phyloP scores from a whole-genome alignment of 192 early-diverging fungal species.

The Umbelopsis sp. region DNA sequence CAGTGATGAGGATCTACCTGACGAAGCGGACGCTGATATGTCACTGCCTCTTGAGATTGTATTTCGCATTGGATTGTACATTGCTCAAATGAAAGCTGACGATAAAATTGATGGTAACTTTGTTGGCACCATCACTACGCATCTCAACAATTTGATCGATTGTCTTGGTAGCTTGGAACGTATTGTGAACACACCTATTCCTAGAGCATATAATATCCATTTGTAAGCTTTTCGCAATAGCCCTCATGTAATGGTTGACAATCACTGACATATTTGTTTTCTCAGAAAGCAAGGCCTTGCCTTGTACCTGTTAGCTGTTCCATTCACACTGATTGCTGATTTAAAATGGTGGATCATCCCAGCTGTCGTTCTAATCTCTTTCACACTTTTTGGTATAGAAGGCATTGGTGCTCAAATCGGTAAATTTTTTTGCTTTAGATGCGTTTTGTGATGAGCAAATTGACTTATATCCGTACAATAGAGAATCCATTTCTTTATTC shows the following conservation, averaged over 20 bases:
- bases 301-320: slow-evolving; percentile 66
- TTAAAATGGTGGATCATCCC: slow-evolving; percentile 59
- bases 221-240: slow-evolving; percentile 45
- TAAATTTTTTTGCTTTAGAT: slow-evolving; percentile 6
- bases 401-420: slow-evolving; percentile 81
- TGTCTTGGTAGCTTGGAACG: slow-evolving; percentile 67
- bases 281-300: slow-evolving; percentile 68
- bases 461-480: background rate
- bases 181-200: slow-evolving; percentile 75
- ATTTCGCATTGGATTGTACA: slow-evolving; percentile 51
- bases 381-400: slow-evolving; percentile 79
- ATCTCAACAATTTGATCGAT: slow-evolving; percentile 59
- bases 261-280: background rate
- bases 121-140: slow-evolving; percentile 49
- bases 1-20: slow-evolving; percentile 41
- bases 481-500: slow-evolving; percentile 52
- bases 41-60: slow-evolving; percentile 53
- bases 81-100: slow-evolving; percentile 47
- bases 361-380: slow-evolving; percentile 42
- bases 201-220: slow-evolving; percentile 75
- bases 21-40: slow-evolving; percentile 46
- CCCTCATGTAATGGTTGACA: background rate
- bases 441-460: background rate
- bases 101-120: slow-evolving; percentile 58
- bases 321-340: slow-evolving; percentile 69